A percentile compares a stretch with the other conserved stretches of the same genome.
Evolutionary conservation across 768 basidiomycete genomes (phyloP).

Genomic region (Mycena maculata): DNA sequence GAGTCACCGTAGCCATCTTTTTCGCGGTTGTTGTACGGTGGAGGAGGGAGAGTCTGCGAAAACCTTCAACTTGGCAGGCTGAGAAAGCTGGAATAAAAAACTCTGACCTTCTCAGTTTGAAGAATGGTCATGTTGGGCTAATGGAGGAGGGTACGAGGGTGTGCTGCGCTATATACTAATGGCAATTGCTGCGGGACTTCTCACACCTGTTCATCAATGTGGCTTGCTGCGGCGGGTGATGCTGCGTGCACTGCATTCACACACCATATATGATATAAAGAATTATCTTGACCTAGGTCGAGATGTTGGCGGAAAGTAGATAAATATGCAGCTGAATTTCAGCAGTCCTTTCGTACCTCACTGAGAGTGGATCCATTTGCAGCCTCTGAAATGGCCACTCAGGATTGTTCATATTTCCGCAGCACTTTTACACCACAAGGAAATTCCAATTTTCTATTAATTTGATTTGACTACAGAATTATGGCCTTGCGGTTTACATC

Average conservation of each 20-base stretch:
- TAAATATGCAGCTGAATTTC: too few relatives aligned
- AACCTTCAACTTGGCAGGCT: background rate
- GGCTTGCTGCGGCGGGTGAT: constrained; percentile 21
- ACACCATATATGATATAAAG: too few relatives aligned
- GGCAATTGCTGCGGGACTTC: constrained; percentile 5
- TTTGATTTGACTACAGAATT: too few relatives aligned
- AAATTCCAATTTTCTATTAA: too few relatives aligned
- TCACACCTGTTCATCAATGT: background rate
- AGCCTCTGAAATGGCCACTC: too few relatives aligned
- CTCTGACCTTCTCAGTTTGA: constrained; percentile 1
- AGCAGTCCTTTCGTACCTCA: too few relatives aligned
- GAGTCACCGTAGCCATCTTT: constrained; percentile 10
- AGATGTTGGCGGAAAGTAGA: too few relatives aligned
- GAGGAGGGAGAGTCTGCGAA: constrained; percentile 3
- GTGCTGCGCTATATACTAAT: constrained; percentile 17
- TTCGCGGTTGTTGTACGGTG: constrained; percentile 11
- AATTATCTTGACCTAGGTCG: too few relatives aligned
- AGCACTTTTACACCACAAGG: too few relatives aligned
- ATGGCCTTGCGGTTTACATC: too few relatives aligned
- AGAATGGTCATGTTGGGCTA: background rate
- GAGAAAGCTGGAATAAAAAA: background rate
- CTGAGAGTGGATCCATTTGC: too few relatives aligned
- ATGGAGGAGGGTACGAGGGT: background rate
- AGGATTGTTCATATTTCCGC: too few relatives aligned
- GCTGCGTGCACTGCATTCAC: background rate